Conservation (phyloP, 768 basidiomycete genomes). For the Boletus eberwhitei region DNA sequence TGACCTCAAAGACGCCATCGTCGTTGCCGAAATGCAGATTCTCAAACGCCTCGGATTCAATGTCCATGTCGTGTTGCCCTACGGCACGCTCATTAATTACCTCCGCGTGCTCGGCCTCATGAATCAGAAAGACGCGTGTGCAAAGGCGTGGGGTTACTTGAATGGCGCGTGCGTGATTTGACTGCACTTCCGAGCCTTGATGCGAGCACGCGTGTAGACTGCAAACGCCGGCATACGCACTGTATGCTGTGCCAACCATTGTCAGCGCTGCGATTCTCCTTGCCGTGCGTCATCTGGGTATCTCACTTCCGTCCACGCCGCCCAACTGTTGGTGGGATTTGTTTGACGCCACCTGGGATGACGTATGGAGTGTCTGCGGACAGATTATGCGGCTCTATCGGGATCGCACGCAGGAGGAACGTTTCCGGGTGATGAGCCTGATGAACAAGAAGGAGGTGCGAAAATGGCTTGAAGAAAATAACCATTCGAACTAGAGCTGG, state of each 20-base stretch:
- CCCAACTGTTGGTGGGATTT: constrained; percentile 89
- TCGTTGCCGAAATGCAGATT: constrained; percentile 96
- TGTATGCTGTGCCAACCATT: constrained; percentile 86
- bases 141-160: constrained; percentile 87
- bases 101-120: constrained; percentile 86
- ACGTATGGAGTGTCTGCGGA: constrained; percentile 84
- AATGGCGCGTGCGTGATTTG: constrained; percentile 84
- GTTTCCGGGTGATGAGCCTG: constrained; percentile 50
- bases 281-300: constrained; percentile 63
- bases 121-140: constrained; percentile 63
- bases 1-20: constrained; percentile 90
- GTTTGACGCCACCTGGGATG: constrained; percentile 90
- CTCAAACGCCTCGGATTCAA: constrained; percentile 95
- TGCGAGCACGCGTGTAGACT: constrained; percentile 48
- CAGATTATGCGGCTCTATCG: constrained; percentile 80
- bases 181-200: background rate
- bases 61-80: constrained; percentile 88
- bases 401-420: constrained; percentile 42
- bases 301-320: constrained; percentile 69
- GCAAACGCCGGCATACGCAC: constrained; percentile 88
- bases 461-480: constrained; percentile 72
- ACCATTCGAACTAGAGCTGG: constrained; percentile 9
- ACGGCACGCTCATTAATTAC: constrained; percentile 94
- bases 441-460: constrained; percentile 77
- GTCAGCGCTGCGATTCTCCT: constrained; percentile 89